phyloP scores from a whole-genome alignment of 805 yeast genomes.

The Metschnikowia reukaufii region DNA sequence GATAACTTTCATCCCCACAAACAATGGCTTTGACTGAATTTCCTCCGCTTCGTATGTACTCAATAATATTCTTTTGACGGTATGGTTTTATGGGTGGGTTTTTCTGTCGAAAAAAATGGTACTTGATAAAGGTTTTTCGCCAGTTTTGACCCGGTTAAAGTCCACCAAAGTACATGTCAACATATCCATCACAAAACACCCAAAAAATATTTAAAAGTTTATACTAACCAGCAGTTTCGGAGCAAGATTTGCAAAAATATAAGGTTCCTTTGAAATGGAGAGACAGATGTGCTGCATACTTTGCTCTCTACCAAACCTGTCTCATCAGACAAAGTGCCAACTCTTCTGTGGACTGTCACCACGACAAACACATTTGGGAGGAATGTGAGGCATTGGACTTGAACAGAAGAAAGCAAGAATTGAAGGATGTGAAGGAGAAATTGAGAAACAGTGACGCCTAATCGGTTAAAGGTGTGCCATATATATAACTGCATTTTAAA shows the following conservation, averaged over 20 bases:
- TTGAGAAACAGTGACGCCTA: slow-evolving; percentile 22
- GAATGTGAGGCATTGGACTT: slow-evolving; percentile 82
- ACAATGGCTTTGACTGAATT: slow-evolving; percentile 22
- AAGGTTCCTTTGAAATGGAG: slow-evolving; percentile 77
- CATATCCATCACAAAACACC: background rate
- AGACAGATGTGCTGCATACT: slow-evolving; percentile 74
- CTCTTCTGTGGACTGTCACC: slow-evolving; percentile 56
- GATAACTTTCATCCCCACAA: background rate
- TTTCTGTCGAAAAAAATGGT: background rate
- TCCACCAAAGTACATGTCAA: background rate
- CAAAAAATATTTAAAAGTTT: background rate
- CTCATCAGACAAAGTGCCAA: slow-evolving; percentile 45
- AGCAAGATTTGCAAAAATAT: slow-evolving; percentile 79
- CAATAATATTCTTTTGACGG: background rate
- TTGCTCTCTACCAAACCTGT: slow-evolving; percentile 45
- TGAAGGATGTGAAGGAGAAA: slow-evolving; percentile 53
- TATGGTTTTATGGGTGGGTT: background rate
- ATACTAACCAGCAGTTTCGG: slow-evolving; percentile 53
- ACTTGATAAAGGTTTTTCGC: background rate
- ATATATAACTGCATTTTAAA: slow-evolving; percentile 2
- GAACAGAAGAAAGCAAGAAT: slow-evolving; percentile 74
- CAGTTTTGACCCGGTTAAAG: background rate
- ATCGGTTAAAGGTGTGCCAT: background rate
- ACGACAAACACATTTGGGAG: slow-evolving; percentile 81
- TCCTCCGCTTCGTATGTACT: slow-evolving; percentile 24